Conservation (phyloP, 768 basidiomycete species). For the Russula sp. region DNA sequence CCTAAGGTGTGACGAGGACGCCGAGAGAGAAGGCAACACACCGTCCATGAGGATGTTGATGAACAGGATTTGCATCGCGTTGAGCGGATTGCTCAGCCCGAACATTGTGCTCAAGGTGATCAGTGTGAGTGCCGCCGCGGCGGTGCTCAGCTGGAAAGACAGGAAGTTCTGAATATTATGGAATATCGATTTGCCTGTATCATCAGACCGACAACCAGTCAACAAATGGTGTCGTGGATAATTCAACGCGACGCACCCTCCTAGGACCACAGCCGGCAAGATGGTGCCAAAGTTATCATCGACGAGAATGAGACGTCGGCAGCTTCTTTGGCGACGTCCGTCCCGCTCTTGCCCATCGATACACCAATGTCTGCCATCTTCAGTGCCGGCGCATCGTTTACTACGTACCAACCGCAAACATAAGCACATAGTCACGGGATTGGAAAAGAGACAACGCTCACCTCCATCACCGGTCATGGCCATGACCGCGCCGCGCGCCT, state of each 20-base stretch:
- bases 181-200: slow-evolving; percentile 88
- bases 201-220: slow-evolving; percentile 15
- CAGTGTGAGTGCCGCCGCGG: slow-evolving; percentile 91
- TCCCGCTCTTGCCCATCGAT: slow-evolving; percentile 98
- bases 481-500: slow-evolving; percentile 81
- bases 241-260: slow-evolving; percentile 50
- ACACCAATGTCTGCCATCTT: slow-evolving; percentile 98
- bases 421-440: neutral
- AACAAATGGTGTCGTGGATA: neutral
- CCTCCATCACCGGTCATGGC: slow-evolving; percentile 98
- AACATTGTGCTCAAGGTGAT: slow-evolving; percentile 93
- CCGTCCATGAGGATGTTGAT: slow-evolving; percentile 99
- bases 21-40: slow-evolving; percentile 30
- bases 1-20: neutral
- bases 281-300: slow-evolving; percentile 97
- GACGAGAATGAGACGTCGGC: slow-evolving; percentile 94
- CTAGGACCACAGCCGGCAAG: slow-evolving; percentile 86
- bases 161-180: slow-evolving; percentile 99
- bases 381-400: slow-evolving; percentile 94
- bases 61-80: slow-evolving; percentile 98
- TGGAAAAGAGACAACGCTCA: slow-evolving; percentile 31
- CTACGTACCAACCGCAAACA: slow-evolving; percentile 32
- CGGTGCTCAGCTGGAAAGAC: slow-evolving; percentile 94
- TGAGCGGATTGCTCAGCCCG: slow-evolving; percentile 85
- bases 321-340: slow-evolving; percentile 97